Evolutionary conservation across 1,284 basidiomycete genomes (phyloP), one percentile per base, ranked within the genome.

Genomic region (Fomitopsis betulina): DNA sequence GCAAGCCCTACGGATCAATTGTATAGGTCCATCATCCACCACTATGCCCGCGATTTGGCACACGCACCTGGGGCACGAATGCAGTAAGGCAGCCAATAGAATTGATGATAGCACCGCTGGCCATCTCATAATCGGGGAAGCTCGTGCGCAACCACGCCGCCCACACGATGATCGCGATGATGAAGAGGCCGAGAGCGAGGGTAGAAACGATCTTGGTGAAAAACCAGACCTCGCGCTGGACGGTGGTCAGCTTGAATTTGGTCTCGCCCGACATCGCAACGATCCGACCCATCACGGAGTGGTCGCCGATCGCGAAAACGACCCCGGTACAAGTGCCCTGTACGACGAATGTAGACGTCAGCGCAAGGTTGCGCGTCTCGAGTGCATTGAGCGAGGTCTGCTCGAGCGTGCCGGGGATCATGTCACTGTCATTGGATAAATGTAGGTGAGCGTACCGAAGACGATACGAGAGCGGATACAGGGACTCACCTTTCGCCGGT

Each of bases 301-400:
- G 74, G 67, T 85, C 80, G 47, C 86, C 84, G 0, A 81, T 83
- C 49, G 81, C 79, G 55, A 86, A 79, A 23, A 85, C 83, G 21
- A 84, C 69, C 32, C 81, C 86, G 17, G 72, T 72, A 54, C 83
- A 86, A 27, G 70, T 79, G 5, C 87, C 86, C 49, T 80, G 78
- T 1, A 83, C 78, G 55, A 80, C 76, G 60, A 80, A 79, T 0
- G 80, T 82, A 0, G 79, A 79, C 10, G 72, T 76, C 25, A 89
- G 73, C 2, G 83, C 85, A 43, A 88, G 75, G 68, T 88, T 88
- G 61, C 79, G 75, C 17, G 81, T 83, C 65, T 86, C 84, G 6
- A 86, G 77, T 19, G 83, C 75, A 58, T 85, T 87, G 19, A 78
- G 73, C 12, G 83, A 80, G 1, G 81, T 84, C 15, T 69, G 65